Base-by-base conservation (phyloP, 805 yeast species). In the Dipodascopsis tothii region DNA sequence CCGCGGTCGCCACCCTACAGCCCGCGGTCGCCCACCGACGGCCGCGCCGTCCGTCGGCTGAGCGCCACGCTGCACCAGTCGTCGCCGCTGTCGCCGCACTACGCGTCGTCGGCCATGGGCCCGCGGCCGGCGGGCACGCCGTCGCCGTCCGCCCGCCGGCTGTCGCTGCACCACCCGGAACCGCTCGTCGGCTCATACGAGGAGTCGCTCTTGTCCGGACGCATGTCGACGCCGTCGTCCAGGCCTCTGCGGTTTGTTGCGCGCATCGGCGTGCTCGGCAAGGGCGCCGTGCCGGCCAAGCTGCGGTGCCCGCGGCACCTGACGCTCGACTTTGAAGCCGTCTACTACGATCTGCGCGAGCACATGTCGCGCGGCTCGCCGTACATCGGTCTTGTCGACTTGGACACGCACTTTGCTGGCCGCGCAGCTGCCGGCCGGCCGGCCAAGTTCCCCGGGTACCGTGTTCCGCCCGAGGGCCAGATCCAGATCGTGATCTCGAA, bases 111-210 rank as follows among this genome's bases (percentile, higher is more conserved):
- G n/a, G n/a, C n/a, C n/a, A n/a, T n/a, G n/a, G n/a, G n/a, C n/a
- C n/a, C n/a, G n/a, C n/a, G n/a, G n/a, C n/a, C n/a, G n/a, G n/a
- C n/a, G n/a, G n/a, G n/a, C n/a, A n/a, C n/a, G n/a, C n/a, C n/a
- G n/a, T n/a, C n/a, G n/a, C n/a, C n/a, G n/a, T n/a, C n/a, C n/a
- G n/a, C n/a, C 17, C 45, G 37, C 2, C 43, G 43, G 3, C 27
- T 35, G 14, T 47, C 44, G 16, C 18, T 33, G 18, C 40, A 40
- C 21, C 54, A 46, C 32, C 21, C 49, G 9, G 57, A 55, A 40
- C 43, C 61, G 3, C 45, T 61, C 22, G 58, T 59, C 17, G 66
- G 66, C 14, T 60, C 65, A 5, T 61, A 60, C 39, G 66, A 62
- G 35, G 66, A 61, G 48, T 54, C 61, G 11, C 44, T 61, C 37